Evolutionary conservation across 106 monocot species (phyloP).

Genomic region (Posidonia australis): DNA sequence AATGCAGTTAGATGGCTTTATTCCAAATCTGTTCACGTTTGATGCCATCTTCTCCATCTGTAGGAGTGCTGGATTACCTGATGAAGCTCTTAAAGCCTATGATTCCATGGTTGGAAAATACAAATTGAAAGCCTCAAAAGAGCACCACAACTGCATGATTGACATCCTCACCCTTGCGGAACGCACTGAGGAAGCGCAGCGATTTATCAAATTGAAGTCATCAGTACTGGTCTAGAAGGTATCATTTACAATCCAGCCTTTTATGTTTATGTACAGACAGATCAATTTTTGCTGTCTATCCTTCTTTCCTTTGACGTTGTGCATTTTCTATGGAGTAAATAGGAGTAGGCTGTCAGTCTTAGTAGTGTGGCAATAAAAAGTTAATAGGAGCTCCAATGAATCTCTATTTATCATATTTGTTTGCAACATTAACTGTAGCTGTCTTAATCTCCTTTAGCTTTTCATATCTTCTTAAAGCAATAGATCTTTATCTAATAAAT

Average conservation of each 20-base stretch:
- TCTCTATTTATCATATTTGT: no score
- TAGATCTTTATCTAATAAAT: no score
- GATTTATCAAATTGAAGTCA: slow-evolving; percentile 39
- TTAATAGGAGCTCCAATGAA: no score
- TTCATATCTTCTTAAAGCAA: no score
- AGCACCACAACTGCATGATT: slow-evolving; percentile 17
- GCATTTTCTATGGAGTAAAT: no score
- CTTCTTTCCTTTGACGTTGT: no score
- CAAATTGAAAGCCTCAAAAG: slow-evolving; percentile 19
- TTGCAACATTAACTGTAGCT: no score
- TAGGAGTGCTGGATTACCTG: slow-evolving; percentile 25
- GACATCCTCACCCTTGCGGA: slow-evolving; percentile 11
- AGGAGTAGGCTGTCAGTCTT: no score
- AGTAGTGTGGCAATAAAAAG: no score
- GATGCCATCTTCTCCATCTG: slow-evolving; percentile 48
- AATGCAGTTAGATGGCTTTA: slow-evolving; percentile 21
- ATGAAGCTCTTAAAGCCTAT: slow-evolving; percentile 48
- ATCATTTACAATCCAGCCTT: not conserved
- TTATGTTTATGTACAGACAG: no score
- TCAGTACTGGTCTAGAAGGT: slow-evolving; percentile 9
- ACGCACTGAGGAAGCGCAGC: slow-evolving; percentile 40
- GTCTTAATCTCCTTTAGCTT: no score
- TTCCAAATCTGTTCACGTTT: slow-evolving; percentile 66
- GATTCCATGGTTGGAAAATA: slow-evolving; percentile 45
- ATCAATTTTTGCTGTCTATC: no score